These are phyloP conservation scores for Aureobasidium zeae DNA, from an alignment of 2,329 filamentous ascomycete genomes.

Conservation along the genomic window DNA sequence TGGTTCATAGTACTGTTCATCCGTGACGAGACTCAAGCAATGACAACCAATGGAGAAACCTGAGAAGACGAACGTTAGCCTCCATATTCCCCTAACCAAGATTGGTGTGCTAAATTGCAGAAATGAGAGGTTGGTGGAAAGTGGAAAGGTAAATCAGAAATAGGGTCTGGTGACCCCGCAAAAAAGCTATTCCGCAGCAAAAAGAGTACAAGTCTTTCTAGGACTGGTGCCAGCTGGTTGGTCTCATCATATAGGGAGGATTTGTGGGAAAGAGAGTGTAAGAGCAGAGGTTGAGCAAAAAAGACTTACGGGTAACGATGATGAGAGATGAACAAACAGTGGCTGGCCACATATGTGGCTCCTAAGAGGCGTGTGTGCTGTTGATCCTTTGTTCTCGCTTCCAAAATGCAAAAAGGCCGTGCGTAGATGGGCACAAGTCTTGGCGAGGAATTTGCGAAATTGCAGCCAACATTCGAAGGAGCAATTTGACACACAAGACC, in stretches of 20 bases:
- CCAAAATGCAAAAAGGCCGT: constrained; percentile 1
- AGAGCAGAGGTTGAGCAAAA: neutral
- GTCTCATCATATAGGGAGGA: constrained; percentile 12
- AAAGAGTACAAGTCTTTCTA: constrained; percentile 55
- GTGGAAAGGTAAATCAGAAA: neutral
- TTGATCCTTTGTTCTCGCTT: constrained; percentile 14
- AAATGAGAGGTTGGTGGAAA: neutral
- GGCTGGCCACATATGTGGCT: no score
- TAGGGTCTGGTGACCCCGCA: constrained; percentile 6
- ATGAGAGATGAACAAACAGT: neutral
- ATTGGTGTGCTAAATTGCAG: neutral
- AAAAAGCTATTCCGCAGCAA: constrained; percentile 50
- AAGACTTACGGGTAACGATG: neutral
- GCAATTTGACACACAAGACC: no score
- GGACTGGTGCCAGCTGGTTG: constrained; percentile 58
- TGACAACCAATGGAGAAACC: no score
- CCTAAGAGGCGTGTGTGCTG: no score
- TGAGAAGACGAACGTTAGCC: constrained; percentile 8
- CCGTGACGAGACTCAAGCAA: no score
- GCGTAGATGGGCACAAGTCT: no score
- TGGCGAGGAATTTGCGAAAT: no score
- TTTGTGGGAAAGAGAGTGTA: neutral
- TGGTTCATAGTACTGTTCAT: no score
- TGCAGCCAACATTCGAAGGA: no score
- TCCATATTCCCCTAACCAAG: neutral